Conservation (phyloP, 371 early-diverging fungal genomes). For the Mortierella sp. region DNA sequence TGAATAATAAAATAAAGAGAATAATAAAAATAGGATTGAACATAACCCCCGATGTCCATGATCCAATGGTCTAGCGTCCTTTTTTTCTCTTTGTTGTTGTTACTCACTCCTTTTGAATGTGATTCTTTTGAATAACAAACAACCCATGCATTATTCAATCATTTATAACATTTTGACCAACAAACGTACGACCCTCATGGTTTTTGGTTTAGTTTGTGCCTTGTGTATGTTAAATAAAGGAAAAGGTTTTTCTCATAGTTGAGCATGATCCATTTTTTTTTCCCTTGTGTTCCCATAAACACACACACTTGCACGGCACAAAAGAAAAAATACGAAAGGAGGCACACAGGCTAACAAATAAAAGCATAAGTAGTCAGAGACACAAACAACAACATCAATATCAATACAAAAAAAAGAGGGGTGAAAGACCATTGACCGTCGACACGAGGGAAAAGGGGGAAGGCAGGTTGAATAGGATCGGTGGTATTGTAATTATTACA, state of each 20-base stretch:
- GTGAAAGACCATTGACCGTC: not conserved
- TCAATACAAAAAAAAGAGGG: not conserved
- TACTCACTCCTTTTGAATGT: not conserved
- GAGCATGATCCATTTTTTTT: constrained; percentile 5
- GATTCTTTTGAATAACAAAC: not conserved
- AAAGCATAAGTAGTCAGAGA: not conserved
- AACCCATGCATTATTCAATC: constrained; percentile 3
- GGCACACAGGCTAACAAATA: not conserved
- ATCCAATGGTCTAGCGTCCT: constrained; percentile 1
- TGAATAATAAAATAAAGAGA: not conserved
- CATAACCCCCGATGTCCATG: not conserved
- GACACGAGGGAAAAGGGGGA: not conserved
- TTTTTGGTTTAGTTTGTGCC: constrained; percentile 2
- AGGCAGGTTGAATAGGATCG: not conserved
- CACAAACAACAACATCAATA: constrained; percentile 6
- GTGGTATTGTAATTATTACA: not conserved
- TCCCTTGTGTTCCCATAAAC: constrained; percentile 5
- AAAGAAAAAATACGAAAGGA: not conserved
- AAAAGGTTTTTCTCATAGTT: not conserved
- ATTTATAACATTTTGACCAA: not conserved
- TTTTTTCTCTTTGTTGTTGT: not conserved
- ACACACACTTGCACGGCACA: not conserved
- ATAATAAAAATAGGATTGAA: not conserved
- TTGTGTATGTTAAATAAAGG: not conserved
- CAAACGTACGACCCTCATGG: not conserved